Percentiles rank a stretch among this genome's conserved stretches.
These are phyloP conservation scores for Trametes gibbosa DNA, from an alignment of 768 basidiomycete genomes.

Conservation along the genomic window DNA sequence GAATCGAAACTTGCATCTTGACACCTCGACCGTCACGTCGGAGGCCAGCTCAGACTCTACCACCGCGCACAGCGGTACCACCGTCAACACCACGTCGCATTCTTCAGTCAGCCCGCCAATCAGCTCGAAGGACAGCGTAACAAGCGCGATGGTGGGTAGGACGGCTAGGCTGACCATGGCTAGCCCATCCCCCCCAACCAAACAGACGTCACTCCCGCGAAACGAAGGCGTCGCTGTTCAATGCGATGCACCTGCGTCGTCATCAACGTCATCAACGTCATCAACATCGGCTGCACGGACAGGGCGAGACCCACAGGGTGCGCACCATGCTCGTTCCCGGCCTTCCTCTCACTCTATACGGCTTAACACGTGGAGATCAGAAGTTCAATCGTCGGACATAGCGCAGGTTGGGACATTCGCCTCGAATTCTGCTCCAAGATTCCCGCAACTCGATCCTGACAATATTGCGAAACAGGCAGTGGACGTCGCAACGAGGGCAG, in stretches of 20 bases:
- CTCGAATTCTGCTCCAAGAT: background rate
- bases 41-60: constrained; percentile 15
- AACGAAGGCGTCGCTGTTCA: background rate
- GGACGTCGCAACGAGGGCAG: background rate
- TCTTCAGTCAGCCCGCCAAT: constrained; percentile 17
- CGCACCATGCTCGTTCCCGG: background rate
- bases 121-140: constrained; percentile 20
- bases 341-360: constrained; percentile 11
- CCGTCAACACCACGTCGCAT: constrained; percentile 1
- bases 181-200: constrained; percentile 6
- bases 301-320: background rate
- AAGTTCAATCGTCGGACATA: constrained; percentile 13
- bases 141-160: constrained; percentile 18
- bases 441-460: background rate
- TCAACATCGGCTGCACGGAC: background rate
- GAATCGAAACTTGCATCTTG: background rate
- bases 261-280: background rate
- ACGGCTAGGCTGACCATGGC: constrained; percentile 15
- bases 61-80: background rate
- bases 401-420: background rate
- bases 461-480: background rate
- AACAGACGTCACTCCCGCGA: background rate
- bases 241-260: background rate
- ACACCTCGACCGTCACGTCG: constrained; percentile 2
- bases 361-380: constrained; percentile 27